A percentile compares a stretch with the other conserved stretches of the same genome.
phyloP scores from a whole-genome alignment of 805 yeast genomes.

The Jamesozyma lodderae region DNA sequence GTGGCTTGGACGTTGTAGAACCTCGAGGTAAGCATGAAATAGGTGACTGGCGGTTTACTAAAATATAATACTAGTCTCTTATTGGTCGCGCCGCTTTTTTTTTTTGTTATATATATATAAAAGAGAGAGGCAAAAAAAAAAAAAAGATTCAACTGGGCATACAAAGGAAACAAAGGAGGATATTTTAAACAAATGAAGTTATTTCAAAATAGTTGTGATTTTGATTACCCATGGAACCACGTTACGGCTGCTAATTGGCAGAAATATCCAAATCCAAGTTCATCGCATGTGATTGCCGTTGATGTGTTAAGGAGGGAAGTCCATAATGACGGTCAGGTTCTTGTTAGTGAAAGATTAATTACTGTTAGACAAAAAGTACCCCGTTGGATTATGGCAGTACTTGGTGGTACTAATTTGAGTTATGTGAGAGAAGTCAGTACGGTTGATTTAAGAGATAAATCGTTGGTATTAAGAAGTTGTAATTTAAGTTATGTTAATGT shows the following conservation, averaged over 20 bases:
- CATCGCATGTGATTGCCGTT: conserved; percentile 89
- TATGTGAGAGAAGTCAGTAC: conserved; percentile 85
- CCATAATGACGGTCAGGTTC: conserved; percentile 40
- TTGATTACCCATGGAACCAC: conserved; percentile 84
- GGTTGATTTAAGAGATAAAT: conserved; percentile 57
- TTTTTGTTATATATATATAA: too few species aligned
- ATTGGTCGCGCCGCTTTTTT: too few species aligned
- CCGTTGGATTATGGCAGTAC: conserved; percentile 59
- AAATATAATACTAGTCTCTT: too few species aligned
- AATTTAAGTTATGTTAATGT: conserved; percentile 75
- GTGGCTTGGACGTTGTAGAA: conserved; percentile 32
- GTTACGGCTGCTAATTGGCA: conserved; percentile 96
- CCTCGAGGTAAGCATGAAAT: conserved; percentile 23
- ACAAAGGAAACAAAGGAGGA: too few species aligned
- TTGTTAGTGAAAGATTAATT: conserved; percentile 78
- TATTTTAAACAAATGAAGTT: conserved; percentile 54
- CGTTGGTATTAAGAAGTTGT: conserved; percentile 72
- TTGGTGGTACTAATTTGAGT: conserved; percentile 73
- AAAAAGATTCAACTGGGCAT: too few species aligned
- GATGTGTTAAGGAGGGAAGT: conserved; percentile 75
- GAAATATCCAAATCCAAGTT: conserved; percentile 89
- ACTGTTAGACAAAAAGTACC: conserved; percentile 87
- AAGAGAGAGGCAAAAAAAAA: too few species aligned
- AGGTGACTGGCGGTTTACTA: conserved; percentile 34
- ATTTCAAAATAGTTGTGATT: conserved; percentile 59